These are phyloP conservation scores for Leavenworthia alabamica DNA, from an alignment of 345 rosid genomes.

Conservation along the genomic window DNA sequence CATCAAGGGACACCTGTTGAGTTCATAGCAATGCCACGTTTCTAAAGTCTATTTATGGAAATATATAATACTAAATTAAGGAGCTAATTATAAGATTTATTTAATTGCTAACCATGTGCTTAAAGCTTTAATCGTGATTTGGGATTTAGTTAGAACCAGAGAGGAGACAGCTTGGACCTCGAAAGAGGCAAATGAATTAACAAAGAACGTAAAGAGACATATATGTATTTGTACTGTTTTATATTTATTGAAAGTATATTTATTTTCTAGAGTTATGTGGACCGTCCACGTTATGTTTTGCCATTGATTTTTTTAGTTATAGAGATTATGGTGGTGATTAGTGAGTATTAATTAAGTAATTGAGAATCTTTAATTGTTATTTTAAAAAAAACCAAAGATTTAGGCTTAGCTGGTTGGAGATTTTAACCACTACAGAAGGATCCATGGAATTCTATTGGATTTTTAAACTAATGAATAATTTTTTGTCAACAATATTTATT, in stretches of 20 bases:
- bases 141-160: constrained; percentile 9
- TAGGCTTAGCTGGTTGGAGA: constrained; percentile 40
- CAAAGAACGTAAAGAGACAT: neutral
- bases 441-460: constrained; percentile 18
- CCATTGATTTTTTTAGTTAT: constrained; percentile 20
- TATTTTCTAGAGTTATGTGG: constrained; percentile 15
- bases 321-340: constrained; percentile 23
- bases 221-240: neutral
- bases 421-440: constrained; percentile 20
- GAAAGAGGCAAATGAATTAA: constrained; percentile 9
- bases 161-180: constrained; percentile 40
- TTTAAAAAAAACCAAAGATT: constrained; percentile 14
- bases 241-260: constrained; percentile 10
- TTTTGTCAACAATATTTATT: too few species aligned
- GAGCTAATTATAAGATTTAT: constrained; percentile 20
- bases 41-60: constrained; percentile 15
- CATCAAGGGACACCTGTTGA: constrained; percentile 31
- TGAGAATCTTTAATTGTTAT: constrained; percentile 38
- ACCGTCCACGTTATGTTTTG: constrained; percentile 32
- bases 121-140: constrained; percentile 31
- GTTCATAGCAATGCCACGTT: constrained; percentile 26
- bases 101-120: constrained; percentile 47
- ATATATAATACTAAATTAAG: neutral
- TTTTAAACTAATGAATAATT: constrained; percentile 14
- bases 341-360: constrained; percentile 29